Evolutionary conservation across 2,329 filamentous ascomycete genomes (phyloP).

Genomic region (Aspergillus cejpii): DNA sequence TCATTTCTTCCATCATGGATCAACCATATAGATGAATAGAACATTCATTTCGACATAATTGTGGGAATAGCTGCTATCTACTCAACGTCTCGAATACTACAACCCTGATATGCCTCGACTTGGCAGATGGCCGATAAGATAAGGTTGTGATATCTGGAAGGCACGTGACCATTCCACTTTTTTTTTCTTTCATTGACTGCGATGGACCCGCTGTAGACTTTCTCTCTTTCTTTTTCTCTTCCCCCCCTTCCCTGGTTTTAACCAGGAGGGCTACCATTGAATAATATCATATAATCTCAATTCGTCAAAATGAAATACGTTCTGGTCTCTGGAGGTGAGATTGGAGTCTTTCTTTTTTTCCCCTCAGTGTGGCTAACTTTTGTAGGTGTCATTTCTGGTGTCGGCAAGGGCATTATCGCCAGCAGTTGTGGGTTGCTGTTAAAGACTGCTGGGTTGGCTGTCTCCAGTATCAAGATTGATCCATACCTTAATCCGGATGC

Average conservation of each 20-base stretch:
- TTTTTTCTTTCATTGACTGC: slow-evolving; percentile 5
- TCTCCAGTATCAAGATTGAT: slow-evolving; percentile 43
- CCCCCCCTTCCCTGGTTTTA: slow-evolving; percentile 15
- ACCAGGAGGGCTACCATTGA: slow-evolving; percentile 15
- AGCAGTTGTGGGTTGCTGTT: slow-evolving; percentile 34
- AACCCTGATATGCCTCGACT: too few relatives aligned
- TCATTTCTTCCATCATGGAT: too few relatives aligned
- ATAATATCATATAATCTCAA: slow-evolving; percentile 1
- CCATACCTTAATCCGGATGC: slow-evolving; percentile 71
- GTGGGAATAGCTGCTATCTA: too few relatives aligned
- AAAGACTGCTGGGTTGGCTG: slow-evolving; percentile 25
- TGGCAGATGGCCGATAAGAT: background rate
- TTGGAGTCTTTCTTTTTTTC: slow-evolving; percentile 1
- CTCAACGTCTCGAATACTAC: too few relatives aligned
- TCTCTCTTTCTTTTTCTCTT: slow-evolving; percentile 13
- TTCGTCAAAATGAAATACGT: slow-evolving; percentile 67
- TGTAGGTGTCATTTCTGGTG: slow-evolving; percentile 45
- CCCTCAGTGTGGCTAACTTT: slow-evolving; percentile 5
- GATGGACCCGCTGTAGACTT: background rate
- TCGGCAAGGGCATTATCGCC: slow-evolving; percentile 62
- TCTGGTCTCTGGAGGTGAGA: slow-evolving; percentile 67
- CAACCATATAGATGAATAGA: too few relatives aligned
- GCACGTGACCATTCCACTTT: slow-evolving; percentile 1
- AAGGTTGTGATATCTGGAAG: background rate
- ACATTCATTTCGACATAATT: too few relatives aligned